A percentile compares a stretch with the other conserved stretches of the same genome.
These are phyloP conservation scores for Alternaria brassicae DNA, from an alignment of 2,329 filamentous ascomycete species.

Conservation along the genomic window DNA sequence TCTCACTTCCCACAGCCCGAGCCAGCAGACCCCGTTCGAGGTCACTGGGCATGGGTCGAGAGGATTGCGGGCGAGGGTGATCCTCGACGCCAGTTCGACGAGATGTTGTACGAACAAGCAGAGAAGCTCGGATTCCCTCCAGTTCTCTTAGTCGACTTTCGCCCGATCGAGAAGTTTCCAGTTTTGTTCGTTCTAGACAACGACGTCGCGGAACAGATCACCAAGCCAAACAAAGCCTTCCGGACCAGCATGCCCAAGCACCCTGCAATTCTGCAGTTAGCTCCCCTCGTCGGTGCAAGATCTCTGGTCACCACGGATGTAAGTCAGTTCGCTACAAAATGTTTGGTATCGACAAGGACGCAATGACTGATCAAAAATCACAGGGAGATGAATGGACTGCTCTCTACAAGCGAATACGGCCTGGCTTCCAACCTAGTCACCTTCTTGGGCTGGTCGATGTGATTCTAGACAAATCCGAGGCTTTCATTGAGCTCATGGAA, in stretches of 20 bases:
- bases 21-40: constrained; percentile 21
- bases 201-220: constrained; percentile 27
- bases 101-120: constrained; percentile 27
- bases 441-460: constrained; percentile 20
- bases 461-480: constrained; percentile 38
- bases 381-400: constrained; percentile 2
- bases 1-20: constrained; percentile 28
- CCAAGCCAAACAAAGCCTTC: constrained; percentile 20
- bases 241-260: constrained; percentile 27
- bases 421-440: constrained; percentile 24
- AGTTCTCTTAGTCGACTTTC: constrained; percentile 25
- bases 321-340: background rate
- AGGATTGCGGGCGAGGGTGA: constrained; percentile 22
- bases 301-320: constrained; percentile 30
- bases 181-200: constrained; percentile 25
- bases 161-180: constrained; percentile 24
- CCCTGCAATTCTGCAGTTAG: constrained; percentile 22
- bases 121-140: constrained; percentile 25
- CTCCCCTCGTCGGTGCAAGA: constrained; percentile 23
- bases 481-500: constrained; percentile 31
- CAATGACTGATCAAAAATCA: background rate
- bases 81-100: constrained; percentile 23
- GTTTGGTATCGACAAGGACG: background rate
- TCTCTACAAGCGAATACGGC: constrained; percentile 20
- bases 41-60: constrained; percentile 30